Base-by-base conservation (phyloP, 1,284 basidiomycete species). In the Papiliotrema fonsecae region DNA sequence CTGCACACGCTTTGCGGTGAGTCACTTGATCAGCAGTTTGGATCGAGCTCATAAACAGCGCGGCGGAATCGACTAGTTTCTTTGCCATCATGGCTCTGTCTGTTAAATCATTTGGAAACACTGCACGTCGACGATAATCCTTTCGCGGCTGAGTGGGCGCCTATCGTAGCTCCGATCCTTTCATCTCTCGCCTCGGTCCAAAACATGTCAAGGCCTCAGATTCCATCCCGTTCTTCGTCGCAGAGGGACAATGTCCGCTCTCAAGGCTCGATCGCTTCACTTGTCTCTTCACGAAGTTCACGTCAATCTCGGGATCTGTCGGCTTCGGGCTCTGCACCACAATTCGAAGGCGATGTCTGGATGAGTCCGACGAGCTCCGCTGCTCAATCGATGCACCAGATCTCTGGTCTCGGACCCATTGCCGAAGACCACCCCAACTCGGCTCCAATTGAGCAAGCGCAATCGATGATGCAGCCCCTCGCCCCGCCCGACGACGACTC, bases 81-180 rank as follows among this genome's bases (percentile, higher is more conserved):
- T n/a, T 78, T 98, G 26, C 94, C 94, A 3, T 83, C 86, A 54
- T 98, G 96, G 94, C 78, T 98, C 37, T 89, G 88, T 68, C 81
- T 87, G 28, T 78, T 98, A 27, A 79, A 82, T 18, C 81, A 82
- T 34, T 79, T 98, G 42, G 88, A 94, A 70, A 86, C 85, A 4
- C 78, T 98, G 2, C 85, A 86, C 55, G 82, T 98, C 26, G 94
- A 97, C 60, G 87, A 85, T 27, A 98, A 98, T 69, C 87, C 89
- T 7, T 96, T 97, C 73, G 84, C 88, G 55, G 85, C 87, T 3
- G 86, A 90, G 3, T 97, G 93, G 91, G 82, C 83, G 63, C 83
- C 85, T 27, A 78, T 98, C 47, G 84, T 96, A 24, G 85, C 87
- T 50, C 90, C 91, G 2, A 71, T 74, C 47, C 52, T 69, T 18